Evolutionary conservation across 106 monocot genomes (phyloP).

Genomic region (Chionographis japonica): DNA sequence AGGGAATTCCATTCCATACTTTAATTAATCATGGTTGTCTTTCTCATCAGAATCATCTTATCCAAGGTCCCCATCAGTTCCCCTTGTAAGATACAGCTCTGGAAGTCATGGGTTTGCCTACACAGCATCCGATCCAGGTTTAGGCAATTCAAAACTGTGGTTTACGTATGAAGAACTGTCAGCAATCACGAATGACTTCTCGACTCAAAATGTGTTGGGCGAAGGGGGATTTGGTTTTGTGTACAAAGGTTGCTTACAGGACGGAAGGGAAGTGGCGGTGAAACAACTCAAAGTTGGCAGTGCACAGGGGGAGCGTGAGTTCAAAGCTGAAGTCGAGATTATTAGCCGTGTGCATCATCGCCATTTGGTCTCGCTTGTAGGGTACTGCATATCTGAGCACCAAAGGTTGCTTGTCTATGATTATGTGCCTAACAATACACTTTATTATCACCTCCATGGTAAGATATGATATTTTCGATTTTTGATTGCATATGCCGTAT

Average conservation of each 20-base stretch:
- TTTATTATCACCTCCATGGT: constrained; percentile 80
- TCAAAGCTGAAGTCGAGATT: constrained; percentile 70
- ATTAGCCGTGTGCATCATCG: constrained; percentile 76
- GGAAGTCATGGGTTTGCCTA: constrained; percentile 27
- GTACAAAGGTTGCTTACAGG: constrained; percentile 54
- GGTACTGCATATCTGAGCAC: constrained; percentile 57
- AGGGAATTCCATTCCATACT: not conserved
- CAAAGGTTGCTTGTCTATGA: constrained; percentile 76
- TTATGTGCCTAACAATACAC: constrained; percentile 64
- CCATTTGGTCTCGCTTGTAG: constrained; percentile 69
- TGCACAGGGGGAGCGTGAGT: constrained; percentile 67
- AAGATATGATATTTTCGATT: constrained; percentile 1
- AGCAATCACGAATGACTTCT: constrained; percentile 43
- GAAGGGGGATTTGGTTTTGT: constrained; percentile 81
- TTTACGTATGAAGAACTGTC: constrained; percentile 53
- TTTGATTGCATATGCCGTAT: not conserved
- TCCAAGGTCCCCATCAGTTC: constrained; percentile 27
- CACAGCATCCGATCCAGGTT: constrained; percentile 31
- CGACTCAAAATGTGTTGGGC: constrained; percentile 47
- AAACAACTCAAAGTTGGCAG: constrained; percentile 59
- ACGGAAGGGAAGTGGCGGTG: constrained; percentile 62
- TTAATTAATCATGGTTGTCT: not conserved
- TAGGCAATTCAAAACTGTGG: constrained; percentile 29
- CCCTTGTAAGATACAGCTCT: constrained; percentile 21
- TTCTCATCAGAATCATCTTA: constrained; percentile 20